Conservation (phyloP, 23 red algal species). For the Gracilaria gracilis region DNA sequence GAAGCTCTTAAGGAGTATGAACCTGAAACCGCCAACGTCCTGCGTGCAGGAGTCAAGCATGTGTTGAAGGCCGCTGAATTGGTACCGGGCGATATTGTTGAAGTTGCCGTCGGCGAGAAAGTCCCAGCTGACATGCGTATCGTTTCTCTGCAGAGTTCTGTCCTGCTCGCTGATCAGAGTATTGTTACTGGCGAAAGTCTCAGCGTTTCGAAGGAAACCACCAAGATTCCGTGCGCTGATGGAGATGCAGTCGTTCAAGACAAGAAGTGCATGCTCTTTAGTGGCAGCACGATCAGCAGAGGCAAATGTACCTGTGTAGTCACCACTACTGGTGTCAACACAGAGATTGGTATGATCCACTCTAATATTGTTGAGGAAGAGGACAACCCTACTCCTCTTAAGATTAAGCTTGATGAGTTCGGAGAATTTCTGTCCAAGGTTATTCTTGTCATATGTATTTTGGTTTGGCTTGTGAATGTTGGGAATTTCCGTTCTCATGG, state of each 20-base stretch:
- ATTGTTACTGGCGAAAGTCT: conserved; percentile 95
- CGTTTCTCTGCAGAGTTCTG: conserved; percentile 78
- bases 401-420: conserved; percentile 96
- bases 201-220: conserved; percentile 82
- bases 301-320: conserved; percentile 86
- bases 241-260: conserved; percentile 91
- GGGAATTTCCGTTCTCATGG: conserved; percentile 93
- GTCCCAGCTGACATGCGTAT: conserved; percentile 95
- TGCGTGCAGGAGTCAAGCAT: conserved; percentile 67
- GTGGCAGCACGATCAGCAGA: conserved; percentile 86
- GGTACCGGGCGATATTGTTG: conserved; percentile 95
- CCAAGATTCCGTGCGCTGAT: conserved; percentile 41
- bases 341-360: conserved; percentile 96
- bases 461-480: conserved; percentile 97
- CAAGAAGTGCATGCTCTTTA: conserved; percentile 96
- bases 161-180: conserved; percentile 90
- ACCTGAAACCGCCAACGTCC: conserved; percentile 86
- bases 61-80: conserved; percentile 77
- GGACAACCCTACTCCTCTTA: conserved; percentile 86
- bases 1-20: conserved; percentile 91
- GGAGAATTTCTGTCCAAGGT: conserved; percentile 89
- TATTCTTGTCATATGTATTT: conserved; percentile 94
- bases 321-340: conserved; percentile 77
- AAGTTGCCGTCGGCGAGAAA: conserved; percentile 88
- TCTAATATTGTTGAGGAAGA: conserved; percentile 80